Conservation (phyloP, 1,284 basidiomycete species). For the Marasmius tenuissimus region DNA sequence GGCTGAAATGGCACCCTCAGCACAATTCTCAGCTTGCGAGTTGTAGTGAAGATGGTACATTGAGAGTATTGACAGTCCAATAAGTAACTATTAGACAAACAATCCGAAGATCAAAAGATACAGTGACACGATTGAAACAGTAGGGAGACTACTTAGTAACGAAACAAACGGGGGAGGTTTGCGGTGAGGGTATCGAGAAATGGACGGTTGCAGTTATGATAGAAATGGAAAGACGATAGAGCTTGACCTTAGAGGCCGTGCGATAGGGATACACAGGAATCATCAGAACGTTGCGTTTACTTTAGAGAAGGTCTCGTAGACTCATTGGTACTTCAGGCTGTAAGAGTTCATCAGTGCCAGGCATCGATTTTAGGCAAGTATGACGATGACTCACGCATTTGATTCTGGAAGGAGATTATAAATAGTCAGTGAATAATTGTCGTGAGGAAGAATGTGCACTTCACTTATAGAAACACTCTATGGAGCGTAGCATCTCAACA, state of each 20-base stretch:
- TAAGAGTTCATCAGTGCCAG: conserved; percentile 15
- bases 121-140: conserved; percentile 55
- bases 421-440: conserved; percentile 3
- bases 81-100: conserved; percentile 22
- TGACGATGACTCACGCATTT: conserved; percentile 72
- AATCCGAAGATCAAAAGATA: conserved; percentile 54
- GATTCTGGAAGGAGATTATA: conserved; percentile 51
- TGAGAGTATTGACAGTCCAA: conserved; percentile 66
- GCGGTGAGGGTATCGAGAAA: conserved; percentile 69
- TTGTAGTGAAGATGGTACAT: conserved; percentile 78
- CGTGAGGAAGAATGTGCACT: conserved; percentile 7
- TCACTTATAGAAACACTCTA: conserved; percentile 96
- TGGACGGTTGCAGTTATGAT: conserved; percentile 35
- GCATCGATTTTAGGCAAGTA: not conserved
- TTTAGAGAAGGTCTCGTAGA: conserved; percentile 83
- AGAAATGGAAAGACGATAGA: conserved; percentile 30
- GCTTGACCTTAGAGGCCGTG: conserved; percentile 31
- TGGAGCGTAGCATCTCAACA: conserved; percentile 95
- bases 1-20: conserved; percentile 53
- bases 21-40: conserved; percentile 36
- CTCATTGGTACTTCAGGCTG: conserved; percentile 87
- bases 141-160: conserved; percentile 54
- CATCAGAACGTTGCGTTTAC: conserved; percentile 34
- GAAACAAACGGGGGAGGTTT: conserved; percentile 64
- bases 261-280: conserved; percentile 78